phyloP scores from a whole-genome alignment of 1,284 basidiomycete species.

The Fomitopsis schrenkii region DNA sequence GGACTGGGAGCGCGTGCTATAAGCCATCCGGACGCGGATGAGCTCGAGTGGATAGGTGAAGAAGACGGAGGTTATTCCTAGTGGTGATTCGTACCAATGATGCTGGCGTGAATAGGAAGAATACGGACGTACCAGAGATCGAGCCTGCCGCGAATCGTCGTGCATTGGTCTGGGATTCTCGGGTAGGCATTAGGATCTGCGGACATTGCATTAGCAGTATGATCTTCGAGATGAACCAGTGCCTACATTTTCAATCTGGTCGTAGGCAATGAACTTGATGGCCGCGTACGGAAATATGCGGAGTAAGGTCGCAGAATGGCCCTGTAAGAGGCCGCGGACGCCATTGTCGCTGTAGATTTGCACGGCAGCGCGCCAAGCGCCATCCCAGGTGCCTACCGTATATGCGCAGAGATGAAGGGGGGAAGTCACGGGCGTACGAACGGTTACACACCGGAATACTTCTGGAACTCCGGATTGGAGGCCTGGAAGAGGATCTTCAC shows the following conservation, averaged over 20 bases:
- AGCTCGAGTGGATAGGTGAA: slow-evolving; percentile 95
- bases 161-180: slow-evolving; percentile 71
- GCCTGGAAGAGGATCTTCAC: slow-evolving; percentile 99
- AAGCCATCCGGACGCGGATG: slow-evolving; percentile 94
- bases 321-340: slow-evolving; percentile 84
- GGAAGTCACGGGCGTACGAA: neutral
- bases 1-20: slow-evolving; percentile 59
- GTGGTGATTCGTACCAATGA: neutral
- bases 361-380: slow-evolving; percentile 78
- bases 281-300: slow-evolving; percentile 94
- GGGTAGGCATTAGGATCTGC: slow-evolving; percentile 81
- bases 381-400: slow-evolving; percentile 72
- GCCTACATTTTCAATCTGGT: slow-evolving; percentile 75
- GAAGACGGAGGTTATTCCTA: slow-evolving; percentile 85
- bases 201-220: slow-evolving; percentile 1
- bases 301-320: slow-evolving; percentile 87
- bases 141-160: slow-evolving; percentile 90
- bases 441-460: slow-evolving; percentile 77
- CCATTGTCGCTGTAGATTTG: slow-evolving; percentile 80
- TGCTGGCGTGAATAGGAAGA: neutral
- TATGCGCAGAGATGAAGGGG: neutral
- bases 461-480: slow-evolving; percentile 90
- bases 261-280: slow-evolving; percentile 98
- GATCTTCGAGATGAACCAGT: neutral
- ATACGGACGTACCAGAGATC: slow-evolving; percentile 61